Evolutionary conservation across 106 monocot species (phyloP).

Genomic region (Amphibolis antarctica): DNA sequence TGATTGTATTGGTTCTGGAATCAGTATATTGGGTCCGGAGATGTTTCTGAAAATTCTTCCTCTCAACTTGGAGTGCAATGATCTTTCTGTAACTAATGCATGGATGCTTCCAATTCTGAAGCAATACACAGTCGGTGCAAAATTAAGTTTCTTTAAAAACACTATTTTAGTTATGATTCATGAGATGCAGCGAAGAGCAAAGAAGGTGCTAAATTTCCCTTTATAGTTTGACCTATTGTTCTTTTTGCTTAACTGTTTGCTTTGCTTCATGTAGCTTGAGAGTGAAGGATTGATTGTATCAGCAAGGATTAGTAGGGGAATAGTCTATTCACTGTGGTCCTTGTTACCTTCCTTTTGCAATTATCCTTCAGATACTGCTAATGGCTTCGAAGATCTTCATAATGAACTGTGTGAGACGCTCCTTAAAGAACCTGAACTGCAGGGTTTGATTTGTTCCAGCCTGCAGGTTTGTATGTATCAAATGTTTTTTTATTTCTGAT

Average conservation of each 20-base stretch:
- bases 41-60: constrained; percentile 56
- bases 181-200: constrained; percentile 32
- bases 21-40: constrained; percentile 75
- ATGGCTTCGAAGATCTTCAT: constrained; percentile 41
- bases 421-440: constrained; percentile 47
- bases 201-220: constrained; percentile 28
- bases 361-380: constrained; percentile 63
- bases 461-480: constrained; percentile 45
- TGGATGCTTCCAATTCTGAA: constrained; percentile 87
- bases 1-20: constrained; percentile 82
- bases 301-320: constrained; percentile 51
- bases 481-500: neutral
- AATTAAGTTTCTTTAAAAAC: constrained; percentile 46
- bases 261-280: constrained; percentile 35
- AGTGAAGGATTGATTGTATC: constrained; percentile 51
- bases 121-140: constrained; percentile 71
- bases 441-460: constrained; percentile 74
- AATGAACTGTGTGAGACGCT: constrained; percentile 47
- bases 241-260: neutral
- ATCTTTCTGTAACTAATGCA: constrained; percentile 38
- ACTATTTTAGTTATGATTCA: constrained; percentile 33
- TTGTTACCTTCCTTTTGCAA: constrained; percentile 90
- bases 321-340: constrained; percentile 76
- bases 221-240: constrained; percentile 4
- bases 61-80: constrained; percentile 40